Percentiles rank a stretch among this genome's conserved stretches.
Conservation (phyloP, 805 yeast species). For the Wickerhamiella musiphila region DNA sequence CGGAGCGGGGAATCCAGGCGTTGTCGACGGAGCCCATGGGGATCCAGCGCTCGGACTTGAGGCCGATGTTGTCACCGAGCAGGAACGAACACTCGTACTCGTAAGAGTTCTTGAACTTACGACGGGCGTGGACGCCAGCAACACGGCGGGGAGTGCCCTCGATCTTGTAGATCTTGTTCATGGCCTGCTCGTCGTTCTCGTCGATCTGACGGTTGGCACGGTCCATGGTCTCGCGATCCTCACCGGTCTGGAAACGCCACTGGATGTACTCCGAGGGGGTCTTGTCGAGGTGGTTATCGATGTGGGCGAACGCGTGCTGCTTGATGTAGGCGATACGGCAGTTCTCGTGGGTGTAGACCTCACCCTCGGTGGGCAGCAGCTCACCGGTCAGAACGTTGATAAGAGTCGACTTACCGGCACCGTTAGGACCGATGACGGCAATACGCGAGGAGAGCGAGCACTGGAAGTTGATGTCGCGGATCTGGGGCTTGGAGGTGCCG, state of each 20-base stretch:
- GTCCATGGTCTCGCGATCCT: constrained; percentile 99
- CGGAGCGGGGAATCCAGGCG: constrained; percentile 99
- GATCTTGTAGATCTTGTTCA: constrained; percentile 98
- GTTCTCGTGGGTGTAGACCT: constrained; percentile 98
- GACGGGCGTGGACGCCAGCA: constrained; percentile 82
- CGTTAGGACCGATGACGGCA: constrained; percentile 93
- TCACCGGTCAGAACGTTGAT: constrained; percentile 90
- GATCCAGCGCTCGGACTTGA: constrained; percentile 98
- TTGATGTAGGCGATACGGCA: constrained; percentile 99
- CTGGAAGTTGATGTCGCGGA: constrained; percentile 69
- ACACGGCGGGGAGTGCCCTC: constrained; percentile 98
- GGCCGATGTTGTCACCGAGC: constrained; percentile 96
- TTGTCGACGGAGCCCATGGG: constrained; percentile 99
- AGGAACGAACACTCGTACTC: constrained; percentile 97
- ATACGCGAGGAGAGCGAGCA: constrained; percentile 90
- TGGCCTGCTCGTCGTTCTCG: constrained; percentile 91
- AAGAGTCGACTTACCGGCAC: constrained; percentile 96
- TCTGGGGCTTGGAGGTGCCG: constrained; percentile 71
- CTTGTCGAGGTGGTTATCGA: constrained; percentile 95
- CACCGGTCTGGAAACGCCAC: constrained; percentile 99
- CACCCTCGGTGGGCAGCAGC: constrained; percentile 95
- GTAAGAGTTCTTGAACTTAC: constrained; percentile 99
- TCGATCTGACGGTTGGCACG: constrained; percentile 98
- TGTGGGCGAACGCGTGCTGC: constrained; percentile 99
- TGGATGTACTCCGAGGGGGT: constrained; percentile 99